Conservation (phyloP, 2,329 filamentous ascomycete genomes). For the Colletotrichum cordylinicola region DNA sequence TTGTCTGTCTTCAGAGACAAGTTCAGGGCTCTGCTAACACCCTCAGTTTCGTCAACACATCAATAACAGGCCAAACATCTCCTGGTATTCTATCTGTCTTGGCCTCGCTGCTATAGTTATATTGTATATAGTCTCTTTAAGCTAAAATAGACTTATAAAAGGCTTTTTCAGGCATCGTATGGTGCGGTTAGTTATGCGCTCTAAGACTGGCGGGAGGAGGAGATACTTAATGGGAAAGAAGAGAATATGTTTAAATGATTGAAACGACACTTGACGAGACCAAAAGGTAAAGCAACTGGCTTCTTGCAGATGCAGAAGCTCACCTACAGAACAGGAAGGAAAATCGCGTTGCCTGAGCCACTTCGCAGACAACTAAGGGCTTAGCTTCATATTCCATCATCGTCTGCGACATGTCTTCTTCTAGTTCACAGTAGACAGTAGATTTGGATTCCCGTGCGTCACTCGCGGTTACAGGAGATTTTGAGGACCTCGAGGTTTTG, state of each 20-base stretch:
- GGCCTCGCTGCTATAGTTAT: background rate
- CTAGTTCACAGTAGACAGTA: background rate
- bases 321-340: background rate
- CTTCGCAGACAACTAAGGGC: background rate
- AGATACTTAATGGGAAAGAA: background rate
- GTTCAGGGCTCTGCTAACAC: background rate
- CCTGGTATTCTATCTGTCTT: background rate
- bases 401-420: background rate
- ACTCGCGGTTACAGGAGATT: background rate
- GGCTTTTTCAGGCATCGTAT: background rate
- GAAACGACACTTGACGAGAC: background rate
- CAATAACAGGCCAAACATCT: too few species aligned
- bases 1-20: background rate
- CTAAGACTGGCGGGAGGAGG: background rate
- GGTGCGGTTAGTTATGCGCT: background rate
- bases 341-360: background rate
- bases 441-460: fast-evolving
- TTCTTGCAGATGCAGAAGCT: background rate
- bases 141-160: background rate
- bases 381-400: background rate
- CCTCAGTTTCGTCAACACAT: too few species aligned
- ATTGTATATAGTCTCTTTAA: background rate
- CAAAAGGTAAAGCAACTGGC: background rate
- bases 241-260: background rate
- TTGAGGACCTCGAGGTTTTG: background rate